A percentile compares a stretch with the other conserved stretches of the same genome.
Evolutionary conservation across 2,329 filamentous ascomycete species (phyloP).

Genomic region (Diaporthe sp.): DNA sequence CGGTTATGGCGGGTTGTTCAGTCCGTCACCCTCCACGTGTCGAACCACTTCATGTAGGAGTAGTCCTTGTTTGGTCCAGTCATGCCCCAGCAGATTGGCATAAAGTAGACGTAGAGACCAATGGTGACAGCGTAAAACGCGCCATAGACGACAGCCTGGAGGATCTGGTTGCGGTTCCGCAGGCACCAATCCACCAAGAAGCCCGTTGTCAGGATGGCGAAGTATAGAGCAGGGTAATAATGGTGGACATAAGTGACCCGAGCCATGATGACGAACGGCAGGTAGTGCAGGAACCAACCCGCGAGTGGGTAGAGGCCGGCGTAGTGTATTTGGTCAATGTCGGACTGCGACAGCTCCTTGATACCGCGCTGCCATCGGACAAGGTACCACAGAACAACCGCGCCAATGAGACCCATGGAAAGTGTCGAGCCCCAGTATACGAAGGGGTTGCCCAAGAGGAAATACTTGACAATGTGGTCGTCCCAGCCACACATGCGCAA

Average conservation of each 20-base stretch:
- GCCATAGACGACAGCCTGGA: conserved; percentile 79
- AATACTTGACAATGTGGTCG: conserved; percentile 96
- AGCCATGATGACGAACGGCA: conserved; percentile 97
- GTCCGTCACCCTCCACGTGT: conserved; percentile 86
- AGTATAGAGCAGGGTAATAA: conserved; percentile 98
- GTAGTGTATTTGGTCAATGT: conserved; percentile 96
- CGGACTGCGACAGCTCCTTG: conserved; percentile 80
- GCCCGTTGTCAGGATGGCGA: conserved; percentile 89
- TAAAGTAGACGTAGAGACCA: conserved; percentile 89
- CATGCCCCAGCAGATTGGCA: conserved; percentile 97
- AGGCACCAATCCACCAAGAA: conserved; percentile 91
- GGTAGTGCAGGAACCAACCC: conserved; percentile 96
- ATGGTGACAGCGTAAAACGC: conserved; percentile 81
- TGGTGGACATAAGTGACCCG: conserved; percentile 99
- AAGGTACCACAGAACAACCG: conserved; percentile 85
- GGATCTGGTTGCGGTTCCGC: conserved; percentile 71
- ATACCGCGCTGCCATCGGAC: conserved; percentile 97
- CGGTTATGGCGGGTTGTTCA: conserved; percentile 46
- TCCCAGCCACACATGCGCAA: conserved; percentile 99
- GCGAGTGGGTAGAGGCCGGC: conserved; percentile 90
- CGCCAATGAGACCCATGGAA: conserved; percentile 78
- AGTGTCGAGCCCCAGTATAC: conserved; percentile 96
- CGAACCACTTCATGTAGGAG: conserved; percentile 94
- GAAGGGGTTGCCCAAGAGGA: conserved; percentile 94
- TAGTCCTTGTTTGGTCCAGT: conserved; percentile 86